These are phyloP conservation scores for Vigna hirtella DNA, from an alignment of 306 rosid genomes.

Conservation along the genomic window DNA sequence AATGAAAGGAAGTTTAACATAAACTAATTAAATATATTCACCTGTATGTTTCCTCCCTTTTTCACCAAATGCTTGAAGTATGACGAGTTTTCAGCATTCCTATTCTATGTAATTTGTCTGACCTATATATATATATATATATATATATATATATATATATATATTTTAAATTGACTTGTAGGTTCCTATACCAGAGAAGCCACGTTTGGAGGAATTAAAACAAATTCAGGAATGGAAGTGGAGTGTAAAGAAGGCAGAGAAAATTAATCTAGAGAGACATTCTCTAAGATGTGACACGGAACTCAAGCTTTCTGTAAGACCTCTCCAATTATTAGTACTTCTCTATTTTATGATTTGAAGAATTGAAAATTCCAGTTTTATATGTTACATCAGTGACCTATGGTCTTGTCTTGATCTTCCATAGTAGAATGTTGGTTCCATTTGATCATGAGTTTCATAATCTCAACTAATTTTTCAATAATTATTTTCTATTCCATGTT, in stretches of 20 bases:
- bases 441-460: conserved; percentile 5
- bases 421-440: not conserved
- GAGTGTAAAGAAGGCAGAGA: conserved; percentile 76
- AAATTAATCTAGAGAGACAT: conserved; percentile 83
- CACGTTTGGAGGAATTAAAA: conserved; percentile 57
- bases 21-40: conserved; percentile 20
- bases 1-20: not conserved
- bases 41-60: not conserved
- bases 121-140: not conserved
- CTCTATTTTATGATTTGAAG: not conserved
- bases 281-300: conserved; percentile 83
- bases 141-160: too few relatives aligned
- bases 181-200: conserved; percentile 84
- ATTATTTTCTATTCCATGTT: conserved; percentile 26
- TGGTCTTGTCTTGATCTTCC: conserved; percentile 25
- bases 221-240: conserved; percentile 85
- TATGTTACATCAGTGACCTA: conserved; percentile 6
- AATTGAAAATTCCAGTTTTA: conserved; percentile 13
- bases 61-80: conserved; percentile 22
- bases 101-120: conserved; percentile 3
- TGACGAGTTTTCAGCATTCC: conserved; percentile 19
- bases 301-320: conserved; percentile 88
- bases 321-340: conserved; percentile 31
- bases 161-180: conserved; percentile 47
- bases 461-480: conserved; percentile 8